Percentiles rank a stretch among this genome's conserved stretches.
Conservation (phyloP, 805 yeast species). For the Schwanniomyces occidentalis region DNA sequence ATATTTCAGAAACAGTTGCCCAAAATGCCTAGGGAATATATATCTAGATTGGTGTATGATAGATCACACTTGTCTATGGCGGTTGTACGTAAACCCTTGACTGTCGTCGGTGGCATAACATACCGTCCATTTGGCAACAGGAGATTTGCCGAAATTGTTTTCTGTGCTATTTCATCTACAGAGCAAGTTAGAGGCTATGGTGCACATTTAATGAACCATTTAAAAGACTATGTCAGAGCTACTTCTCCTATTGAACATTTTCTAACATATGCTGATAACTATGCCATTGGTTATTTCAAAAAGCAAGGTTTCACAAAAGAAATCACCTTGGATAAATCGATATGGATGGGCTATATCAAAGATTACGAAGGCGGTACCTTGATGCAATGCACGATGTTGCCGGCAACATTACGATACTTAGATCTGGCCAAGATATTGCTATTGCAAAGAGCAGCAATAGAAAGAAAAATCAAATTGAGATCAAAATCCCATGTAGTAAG, state of each 20-base stretch:
- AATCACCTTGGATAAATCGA: conserved; percentile 75
- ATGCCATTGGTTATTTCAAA: conserved; percentile 97
- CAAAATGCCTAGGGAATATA: conserved; percentile 97
- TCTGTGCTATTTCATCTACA: conserved; percentile 95
- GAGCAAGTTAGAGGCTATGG: conserved; percentile 99
- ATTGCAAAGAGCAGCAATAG: conserved; percentile 88
- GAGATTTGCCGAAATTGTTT: conserved; percentile 96
- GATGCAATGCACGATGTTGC: conserved; percentile 96
- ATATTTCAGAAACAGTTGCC: conserved; percentile 97
- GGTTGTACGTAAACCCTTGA: conserved; percentile 86
- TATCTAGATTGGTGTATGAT: conserved; percentile 91
- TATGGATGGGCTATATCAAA: conserved; percentile 98
- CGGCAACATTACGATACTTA: conserved; percentile 74
- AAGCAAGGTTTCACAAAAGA: conserved; percentile 98
- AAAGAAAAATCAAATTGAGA: conserved; percentile 75
- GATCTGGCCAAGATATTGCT: conserved; percentile 85
- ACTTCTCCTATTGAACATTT: conserved; percentile 85
- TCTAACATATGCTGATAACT: conserved; percentile 95
- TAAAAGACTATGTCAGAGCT: conserved; percentile 90
- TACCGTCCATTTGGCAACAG: conserved; percentile 90
- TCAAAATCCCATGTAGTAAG: conserved; percentile 79
- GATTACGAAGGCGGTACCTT: conserved; percentile 99
- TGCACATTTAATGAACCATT: conserved; percentile 97
- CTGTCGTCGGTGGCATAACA: conserved; percentile 98
- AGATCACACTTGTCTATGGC: conserved; percentile 95